Evolutionary conservation across 1,284 basidiomycete genomes (phyloP), one percentile per base, ranked within the genome.

Genomic region (Malassezia dermatis): DNA sequence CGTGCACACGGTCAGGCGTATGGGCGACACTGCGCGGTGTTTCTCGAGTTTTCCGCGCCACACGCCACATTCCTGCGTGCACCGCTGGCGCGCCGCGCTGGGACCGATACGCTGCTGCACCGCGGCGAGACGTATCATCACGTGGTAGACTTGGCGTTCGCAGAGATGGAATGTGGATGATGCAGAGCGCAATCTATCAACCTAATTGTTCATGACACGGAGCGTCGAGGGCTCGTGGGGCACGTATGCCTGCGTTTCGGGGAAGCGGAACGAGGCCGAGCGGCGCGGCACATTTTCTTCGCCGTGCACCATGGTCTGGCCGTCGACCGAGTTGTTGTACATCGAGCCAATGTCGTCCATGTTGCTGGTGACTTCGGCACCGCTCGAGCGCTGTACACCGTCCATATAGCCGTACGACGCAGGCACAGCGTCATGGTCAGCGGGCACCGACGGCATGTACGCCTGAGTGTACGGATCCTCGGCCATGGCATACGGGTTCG

Each of bases 21-120:
- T 51, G 60, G 55, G 19, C 52, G 52, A 48, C 44, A 67, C 34
- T 58, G 57, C 32, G 49, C 49, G 15, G 41, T 27, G 2, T 64
- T 67, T 27, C 59, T 72, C 43, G 69, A 72, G 49, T 72, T 71
- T 28, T 53, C 58, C n/a, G 62, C 61, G 15, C 69, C 69, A 32
- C 69, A 72, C 49, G 64, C 62, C 30, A 66, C 63, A 13, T 69
- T 69, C 55, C 21, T 69, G 27, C 57, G 55, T 44, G 30, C 59
- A 15, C 35, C 40, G 10, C 51, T 72, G 23, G 42, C 45, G 13
- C 44, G 53, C n/a, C 40, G 59, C 2, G 65, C 60, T 19, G 64
- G 63, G 2, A 44, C 45, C 45, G 66, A 65, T 24, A 65, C 67
- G 47, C 17, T 67, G 19, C 49, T 71, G 23, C 53, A 59, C 27